Evolutionary conservation across 2,329 filamentous ascomycete genomes (phyloP).

Genomic region (Diatrype stigma): DNA sequence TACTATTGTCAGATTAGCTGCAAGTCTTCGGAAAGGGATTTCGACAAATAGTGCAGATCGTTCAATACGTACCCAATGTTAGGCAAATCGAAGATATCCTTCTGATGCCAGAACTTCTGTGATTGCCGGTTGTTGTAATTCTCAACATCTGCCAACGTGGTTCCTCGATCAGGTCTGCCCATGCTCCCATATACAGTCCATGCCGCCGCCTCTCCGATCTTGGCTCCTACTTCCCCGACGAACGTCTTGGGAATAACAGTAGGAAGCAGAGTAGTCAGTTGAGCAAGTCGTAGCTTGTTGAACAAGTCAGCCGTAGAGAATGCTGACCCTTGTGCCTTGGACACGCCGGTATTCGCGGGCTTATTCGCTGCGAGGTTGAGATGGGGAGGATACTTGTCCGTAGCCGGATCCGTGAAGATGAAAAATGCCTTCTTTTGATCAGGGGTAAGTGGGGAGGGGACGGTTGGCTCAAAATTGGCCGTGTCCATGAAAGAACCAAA

Average conservation of each 20-base stretch:
- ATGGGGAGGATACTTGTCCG: neutral
- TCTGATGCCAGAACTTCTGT: neutral
- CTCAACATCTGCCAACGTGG: no score
- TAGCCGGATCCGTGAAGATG: slow-evolving; percentile 1
- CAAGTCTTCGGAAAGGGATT: no score
- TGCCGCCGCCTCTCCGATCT: no score
- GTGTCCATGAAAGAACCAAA: slow-evolving; percentile 1
- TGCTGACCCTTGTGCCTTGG: neutral
- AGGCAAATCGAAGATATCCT: neutral
- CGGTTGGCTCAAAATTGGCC: slow-evolving; percentile 1
- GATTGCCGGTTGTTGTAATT: no score
- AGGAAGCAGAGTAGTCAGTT: neutral
- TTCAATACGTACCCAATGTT: no score
- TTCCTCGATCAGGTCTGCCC: no score
- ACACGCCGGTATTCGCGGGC: neutral
- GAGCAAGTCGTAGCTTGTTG: neutral
- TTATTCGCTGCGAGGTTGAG: slow-evolving; percentile 1
- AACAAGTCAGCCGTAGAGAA: neutral
- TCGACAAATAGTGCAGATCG: no score
- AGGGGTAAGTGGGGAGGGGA: neutral
- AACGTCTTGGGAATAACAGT: no score
- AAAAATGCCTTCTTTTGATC: slow-evolving; percentile 1
- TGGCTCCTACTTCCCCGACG: no score
- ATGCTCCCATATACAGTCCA: neutral
- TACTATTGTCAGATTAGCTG: no score